Evolutionary conservation across 495 filamentous ascomycete species (phyloP).

Genomic region (Copromyces sp.): DNA sequence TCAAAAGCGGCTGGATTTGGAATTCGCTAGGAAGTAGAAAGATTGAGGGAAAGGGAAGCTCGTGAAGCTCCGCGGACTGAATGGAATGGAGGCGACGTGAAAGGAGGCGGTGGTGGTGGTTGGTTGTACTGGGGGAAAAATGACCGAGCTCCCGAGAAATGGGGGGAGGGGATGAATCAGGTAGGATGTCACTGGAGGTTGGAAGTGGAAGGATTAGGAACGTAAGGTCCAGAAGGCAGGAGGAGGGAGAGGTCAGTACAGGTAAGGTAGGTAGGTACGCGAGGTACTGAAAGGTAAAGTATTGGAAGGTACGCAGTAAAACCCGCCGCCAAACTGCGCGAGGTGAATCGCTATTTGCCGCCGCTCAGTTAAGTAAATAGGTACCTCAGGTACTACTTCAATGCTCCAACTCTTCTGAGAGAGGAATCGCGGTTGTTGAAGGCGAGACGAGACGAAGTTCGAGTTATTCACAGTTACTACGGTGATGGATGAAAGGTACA

Average conservation of each 20-base stretch:
- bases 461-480: not conserved
- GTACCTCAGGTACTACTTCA: not conserved
- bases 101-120: not conserved
- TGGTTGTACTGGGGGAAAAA: not conserved
- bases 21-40: not conserved
- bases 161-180: slow-evolving; percentile 2
- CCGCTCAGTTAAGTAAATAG: not conserved
- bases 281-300: not conserved
- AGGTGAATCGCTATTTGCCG: not conserved
- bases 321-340: not conserved
- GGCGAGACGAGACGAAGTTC: not conserved
- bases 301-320: not conserved
- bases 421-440: not conserved
- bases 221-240: not conserved
- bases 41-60: slow-evolving; percentile 5
- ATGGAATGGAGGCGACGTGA: not conserved
- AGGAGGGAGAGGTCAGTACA: not conserved
- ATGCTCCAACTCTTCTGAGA: not conserved
- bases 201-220: slow-evolving; percentile 9
- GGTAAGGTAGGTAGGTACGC: not conserved
- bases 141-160: not conserved
- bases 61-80: not conserved
- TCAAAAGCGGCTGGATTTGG: slow-evolving; percentile 17
- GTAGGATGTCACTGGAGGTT: slow-evolving; percentile 8
- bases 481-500: not conserved